Base-by-base conservation (phyloP, 2,329 filamentous ascomycete species). In the Tolypocladium tropicale region DNA sequence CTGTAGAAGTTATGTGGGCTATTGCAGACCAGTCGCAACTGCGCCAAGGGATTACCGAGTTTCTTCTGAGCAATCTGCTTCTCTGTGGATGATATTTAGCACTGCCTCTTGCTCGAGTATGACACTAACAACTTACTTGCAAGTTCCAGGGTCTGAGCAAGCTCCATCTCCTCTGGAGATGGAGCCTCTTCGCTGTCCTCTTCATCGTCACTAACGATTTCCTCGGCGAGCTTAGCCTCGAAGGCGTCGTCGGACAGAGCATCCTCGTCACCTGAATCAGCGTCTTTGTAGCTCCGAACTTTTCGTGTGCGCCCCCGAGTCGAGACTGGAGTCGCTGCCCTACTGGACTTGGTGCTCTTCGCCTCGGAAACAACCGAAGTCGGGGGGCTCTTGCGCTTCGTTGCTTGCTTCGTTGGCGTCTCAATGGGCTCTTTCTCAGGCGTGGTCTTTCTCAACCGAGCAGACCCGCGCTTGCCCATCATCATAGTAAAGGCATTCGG, bases 1-100 rank as follows among this genome's bases (percentile, higher is more conserved):
- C 91, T 95, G 72, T 95, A 97, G 69, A 99, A 97, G 67, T 96
- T 95, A 71, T 96, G 92, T 0, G 94, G 94, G 0, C 85, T 90
- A 70, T 99, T 96, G 71, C 94, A 97, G 12, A 90, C 90, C 0
- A 96, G 80, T 0, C 94, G 88, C 4, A 96, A 82, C 68, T 99
- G 94, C 78, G 96, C 90, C 23, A 97, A 74, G 0, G 91, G 89
- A 62, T 99, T 99, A 51, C 94, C 92, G 1, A 97, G 78, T 66
- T 95, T 96, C 75, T 97, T 97, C 48, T 83, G 82, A 4, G 85
- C 78, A n/a, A 97, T 89, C 68, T 96, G 90, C 55, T 89, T 86
- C 68, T 93, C 84, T 84, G 65, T 14, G 21, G 4, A 16, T 0
- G 33, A 59, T 10, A 7, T 16, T 50, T 30, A 50, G 46, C 28